These are phyloP conservation scores for Hylodesmum podocarpum DNA, from an alignment of 306 rosid genomes.

Conservation along the genomic window DNA sequence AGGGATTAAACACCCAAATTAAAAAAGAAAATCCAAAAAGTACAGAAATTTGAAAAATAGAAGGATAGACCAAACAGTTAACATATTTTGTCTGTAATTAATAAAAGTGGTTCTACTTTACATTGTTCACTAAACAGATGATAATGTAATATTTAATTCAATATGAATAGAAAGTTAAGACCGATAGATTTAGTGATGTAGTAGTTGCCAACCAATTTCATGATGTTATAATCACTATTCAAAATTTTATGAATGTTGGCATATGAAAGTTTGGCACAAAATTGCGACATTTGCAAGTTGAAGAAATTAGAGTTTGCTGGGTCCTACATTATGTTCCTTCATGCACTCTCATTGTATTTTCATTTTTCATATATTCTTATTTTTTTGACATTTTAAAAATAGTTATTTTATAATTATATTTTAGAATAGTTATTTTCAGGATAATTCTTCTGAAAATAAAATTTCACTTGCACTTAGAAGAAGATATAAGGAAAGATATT, in stretches of 20 bases:
- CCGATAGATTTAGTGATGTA: background rate
- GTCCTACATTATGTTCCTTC: too few relatives aligned
- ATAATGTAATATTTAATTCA: background rate
- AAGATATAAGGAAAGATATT: too few relatives aligned
- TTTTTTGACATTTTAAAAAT: too few relatives aligned
- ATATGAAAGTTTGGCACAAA: background rate
- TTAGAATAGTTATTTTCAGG: too few relatives aligned
- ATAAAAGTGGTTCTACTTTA: background rate
- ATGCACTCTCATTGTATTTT: too few relatives aligned
- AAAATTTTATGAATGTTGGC: constrained; percentile 1
- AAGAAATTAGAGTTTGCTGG: background rate
- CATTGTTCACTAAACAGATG: background rate
- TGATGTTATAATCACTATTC: background rate
- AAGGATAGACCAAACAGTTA: background rate
- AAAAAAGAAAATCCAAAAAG: too few relatives aligned
- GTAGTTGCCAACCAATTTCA: constrained; percentile 16
- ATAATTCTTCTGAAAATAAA: too few relatives aligned
- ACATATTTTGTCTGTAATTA: background rate
- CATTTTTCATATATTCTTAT: too few relatives aligned
- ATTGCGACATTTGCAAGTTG: background rate
- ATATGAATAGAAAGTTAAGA: background rate
- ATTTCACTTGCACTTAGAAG: too few relatives aligned
- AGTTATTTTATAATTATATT: too few relatives aligned
- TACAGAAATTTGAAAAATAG: too few relatives aligned
- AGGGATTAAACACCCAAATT: too few relatives aligned